These are phyloP conservation scores for Nicotiana noctiflora DNA, from an alignment of 257 asterid genomes.

Conservation along the genomic window DNA sequence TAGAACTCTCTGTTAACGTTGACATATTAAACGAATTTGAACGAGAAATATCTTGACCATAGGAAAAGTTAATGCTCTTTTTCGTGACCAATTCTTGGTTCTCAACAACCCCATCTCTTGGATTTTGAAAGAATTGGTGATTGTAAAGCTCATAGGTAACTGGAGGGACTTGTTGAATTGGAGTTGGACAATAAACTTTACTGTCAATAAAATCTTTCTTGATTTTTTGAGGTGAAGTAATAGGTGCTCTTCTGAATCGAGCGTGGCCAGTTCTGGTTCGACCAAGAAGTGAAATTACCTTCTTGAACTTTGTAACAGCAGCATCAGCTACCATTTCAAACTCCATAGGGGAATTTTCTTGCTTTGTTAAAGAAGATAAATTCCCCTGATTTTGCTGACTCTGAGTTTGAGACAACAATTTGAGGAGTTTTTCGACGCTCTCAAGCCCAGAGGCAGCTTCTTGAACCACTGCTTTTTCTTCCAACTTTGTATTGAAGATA, in stretches of 20 bases:
- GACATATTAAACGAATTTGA: slow-evolving; percentile 44
- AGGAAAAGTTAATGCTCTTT: slow-evolving; percentile 46
- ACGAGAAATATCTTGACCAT: slow-evolving; percentile 32
- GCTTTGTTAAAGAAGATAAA: not conserved
- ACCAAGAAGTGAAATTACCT: slow-evolving; percentile 51
- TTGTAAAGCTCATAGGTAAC: not conserved
- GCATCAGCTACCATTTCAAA: slow-evolving; percentile 39
- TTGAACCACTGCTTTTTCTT: slow-evolving; percentile 40
- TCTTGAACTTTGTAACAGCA: slow-evolving; percentile 57
- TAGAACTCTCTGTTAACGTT: slow-evolving; percentile 34
- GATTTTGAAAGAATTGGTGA: slow-evolving; percentile 13
- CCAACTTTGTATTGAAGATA: slow-evolving; percentile 23
- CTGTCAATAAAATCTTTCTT: slow-evolving; percentile 10
- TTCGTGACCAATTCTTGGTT: slow-evolving; percentile 17
- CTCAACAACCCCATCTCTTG: not conserved
- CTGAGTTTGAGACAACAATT: slow-evolving; percentile 29
- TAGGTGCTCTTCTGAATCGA: slow-evolving; percentile 75
- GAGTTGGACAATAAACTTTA: slow-evolving; percentile 68
- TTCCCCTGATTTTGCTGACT: not conserved
- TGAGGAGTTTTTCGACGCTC: slow-evolving; percentile 61
- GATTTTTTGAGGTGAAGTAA: slow-evolving; percentile 4
- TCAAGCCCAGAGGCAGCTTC: slow-evolving; percentile 72
- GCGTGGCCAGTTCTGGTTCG: slow-evolving; percentile 80
- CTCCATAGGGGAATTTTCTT: slow-evolving; percentile 9
- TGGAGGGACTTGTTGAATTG: slow-evolving; percentile 64